A percentile compares a stretch with the other conserved stretches of the same genome.
Conservation (phyloP, 768 basidiomycete species). For the Collybia sp. region DNA sequence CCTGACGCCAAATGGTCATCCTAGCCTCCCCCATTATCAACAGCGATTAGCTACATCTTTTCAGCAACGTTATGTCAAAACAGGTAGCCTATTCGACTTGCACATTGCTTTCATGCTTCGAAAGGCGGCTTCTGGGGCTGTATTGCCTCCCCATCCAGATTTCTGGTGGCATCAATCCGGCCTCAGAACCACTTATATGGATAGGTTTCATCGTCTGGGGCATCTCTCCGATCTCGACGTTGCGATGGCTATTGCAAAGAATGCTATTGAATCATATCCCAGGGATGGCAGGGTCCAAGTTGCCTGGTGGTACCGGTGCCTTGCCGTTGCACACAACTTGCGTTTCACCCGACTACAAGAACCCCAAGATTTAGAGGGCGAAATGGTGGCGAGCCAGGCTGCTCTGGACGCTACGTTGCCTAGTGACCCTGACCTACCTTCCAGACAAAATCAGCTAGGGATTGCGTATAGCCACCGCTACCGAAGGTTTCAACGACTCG, state of each 20-base stretch:
- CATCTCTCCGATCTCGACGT: conserved; percentile 6
- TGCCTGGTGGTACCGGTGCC: conserved; percentile 3
- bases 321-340: conserved; percentile 5
- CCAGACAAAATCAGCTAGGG: conserved; percentile 1
- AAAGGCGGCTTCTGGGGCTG: conserved; percentile 4
- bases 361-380: background rate
- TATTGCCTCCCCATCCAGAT: conserved; percentile 5
- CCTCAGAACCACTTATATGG: conserved; percentile 1
- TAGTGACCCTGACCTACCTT: background rate
- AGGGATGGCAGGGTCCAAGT: background rate
- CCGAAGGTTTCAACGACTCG: background rate
- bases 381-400: conserved; percentile 5
- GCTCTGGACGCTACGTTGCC: background rate
- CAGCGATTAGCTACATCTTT: conserved; percentile 9
- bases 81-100: conserved; percentile 5
- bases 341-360: background rate
- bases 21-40: conserved; percentile 10
- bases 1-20: conserved; percentile 6
- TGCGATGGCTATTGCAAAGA: conserved; percentile 3
- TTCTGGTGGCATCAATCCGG: conserved; percentile 9
- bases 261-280: conserved; percentile 1
- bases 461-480: background rate
- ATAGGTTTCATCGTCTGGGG: conserved; percentile 3
- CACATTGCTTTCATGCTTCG: conserved; percentile 6
- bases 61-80: conserved; percentile 4